Evolutionary conservation across 768 basidiomycete genomes (phyloP), one percentile per base, ranked within the genome.

Genomic region (Termitomyces sp.): DNA sequence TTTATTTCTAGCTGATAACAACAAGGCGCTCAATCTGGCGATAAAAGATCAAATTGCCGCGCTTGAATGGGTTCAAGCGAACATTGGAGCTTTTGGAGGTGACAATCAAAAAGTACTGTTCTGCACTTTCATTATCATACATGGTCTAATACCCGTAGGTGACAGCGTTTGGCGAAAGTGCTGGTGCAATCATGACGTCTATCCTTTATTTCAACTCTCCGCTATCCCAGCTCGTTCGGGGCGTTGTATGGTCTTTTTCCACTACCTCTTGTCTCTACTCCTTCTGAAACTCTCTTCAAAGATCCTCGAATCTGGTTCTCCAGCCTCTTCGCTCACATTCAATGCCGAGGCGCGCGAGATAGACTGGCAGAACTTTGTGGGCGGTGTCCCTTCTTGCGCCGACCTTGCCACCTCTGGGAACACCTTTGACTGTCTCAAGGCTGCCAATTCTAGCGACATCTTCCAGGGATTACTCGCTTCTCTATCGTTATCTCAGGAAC

Each of bases 51-150:
- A 78, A 57, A 55, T 74, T 22, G 58, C 66, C 12, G 79, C 76
- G 5, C 66, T 79, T 2, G 57, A 68, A 49, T 80, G 78, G 85
- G 76, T 86, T 0, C 79, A 84, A 56, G 61, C 72, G 43, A 78
- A 87, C 61, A 83, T 86, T 46, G 70, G 64, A 36, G 64, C 69
- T 0, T 87, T 86, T 62, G 84, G 86, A 2, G 86, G 85, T 14
- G 81, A 79, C 61, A 72, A 71, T 22, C 63, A 18, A 12, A 75
- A 77, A 68, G 77, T 76, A 10, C 13, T 7, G 20, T n/a, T 12
- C 4, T 3, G 18, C 27, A 26, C 26, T 10, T 46, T 46, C 14
- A 0, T 6, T 14, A 1, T 27, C 5, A 18, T 27, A 18, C 5
- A 27, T 16, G 14, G 27, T 8, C 26, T 46, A 2, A 9, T 8